phyloP scores from a whole-genome alignment of 169 alveolate species.

The Plasmodium ovale region DNA sequence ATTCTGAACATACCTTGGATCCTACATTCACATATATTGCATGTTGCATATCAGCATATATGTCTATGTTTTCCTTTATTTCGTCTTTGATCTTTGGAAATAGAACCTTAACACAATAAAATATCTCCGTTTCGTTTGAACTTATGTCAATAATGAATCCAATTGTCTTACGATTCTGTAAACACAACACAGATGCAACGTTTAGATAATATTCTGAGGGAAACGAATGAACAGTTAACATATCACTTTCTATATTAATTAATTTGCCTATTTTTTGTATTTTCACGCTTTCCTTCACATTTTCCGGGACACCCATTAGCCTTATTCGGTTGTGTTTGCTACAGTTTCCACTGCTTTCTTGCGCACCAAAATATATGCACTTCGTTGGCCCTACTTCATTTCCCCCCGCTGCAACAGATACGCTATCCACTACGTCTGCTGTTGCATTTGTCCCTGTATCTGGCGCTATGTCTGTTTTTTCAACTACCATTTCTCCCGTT shows the following conservation, averaged over 20 bases:
- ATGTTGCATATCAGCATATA: slow-evolving; percentile 71
- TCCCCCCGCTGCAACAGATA: no score
- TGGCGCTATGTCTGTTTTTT: neutral
- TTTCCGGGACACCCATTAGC: slow-evolving; percentile 65
- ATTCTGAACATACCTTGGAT: slow-evolving; percentile 50
- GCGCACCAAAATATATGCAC: neutral
- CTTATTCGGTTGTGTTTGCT: slow-evolving; percentile 49
- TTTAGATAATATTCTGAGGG: slow-evolving; percentile 40
- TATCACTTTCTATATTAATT: slow-evolving; percentile 44
- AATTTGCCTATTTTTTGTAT: slow-evolving; percentile 67
- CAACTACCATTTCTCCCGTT: neutral
- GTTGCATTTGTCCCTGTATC: neutral
- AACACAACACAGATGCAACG: slow-evolving; percentile 65
- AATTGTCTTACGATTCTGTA: slow-evolving; percentile 40
- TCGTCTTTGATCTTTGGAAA: slow-evolving; percentile 27
- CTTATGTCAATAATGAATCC: slow-evolving; percentile 50
- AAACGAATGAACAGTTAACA: slow-evolving; percentile 29
- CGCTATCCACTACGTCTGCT: no score
- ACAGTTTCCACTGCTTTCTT: neutral
- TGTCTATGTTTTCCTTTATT: slow-evolving; percentile 36
- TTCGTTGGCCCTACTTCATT: no score
- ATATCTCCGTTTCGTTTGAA: slow-evolving; percentile 49
- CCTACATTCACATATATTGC: slow-evolving; percentile 55
- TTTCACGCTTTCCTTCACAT: slow-evolving; percentile 29
- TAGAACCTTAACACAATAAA: slow-evolving; percentile 28